A percentile compares a stretch with the other conserved stretches of the same genome.
phyloP scores from a whole-genome alignment of 2,329 filamentous ascomycete species.

The Pseudopithomyces maydicus region DNA sequence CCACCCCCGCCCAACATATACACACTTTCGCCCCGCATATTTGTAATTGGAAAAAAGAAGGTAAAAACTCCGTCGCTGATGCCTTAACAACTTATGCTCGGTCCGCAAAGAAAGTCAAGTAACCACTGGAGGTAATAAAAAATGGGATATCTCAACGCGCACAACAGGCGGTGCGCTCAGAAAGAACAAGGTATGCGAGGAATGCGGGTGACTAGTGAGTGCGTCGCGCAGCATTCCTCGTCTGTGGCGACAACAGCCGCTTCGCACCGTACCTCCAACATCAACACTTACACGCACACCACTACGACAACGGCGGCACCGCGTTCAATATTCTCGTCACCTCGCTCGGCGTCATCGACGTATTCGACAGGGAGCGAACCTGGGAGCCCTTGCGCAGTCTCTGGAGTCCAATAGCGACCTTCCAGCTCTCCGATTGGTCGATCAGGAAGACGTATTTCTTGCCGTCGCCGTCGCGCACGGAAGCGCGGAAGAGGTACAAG shows the following conservation, averaged over 20 bases:
- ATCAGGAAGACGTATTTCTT: slow-evolving; percentile 67
- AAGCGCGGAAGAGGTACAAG: slow-evolving; percentile 61
- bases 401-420: slow-evolving; percentile 64
- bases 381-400: slow-evolving; percentile 61
- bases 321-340: slow-evolving; percentile 45
- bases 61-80: slow-evolving; percentile 33
- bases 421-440: slow-evolving; percentile 65
- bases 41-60: slow-evolving; percentile 3
- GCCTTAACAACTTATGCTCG: slow-evolving; percentile 10
- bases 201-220: not conserved
- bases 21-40: not conserved
- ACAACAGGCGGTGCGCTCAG: not conserved
- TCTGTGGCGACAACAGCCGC: not conserved
- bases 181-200: not conserved
- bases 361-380: slow-evolving; percentile 59
- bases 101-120: not conserved
- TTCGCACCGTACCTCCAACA: not conserved
- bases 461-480: slow-evolving; percentile 63
- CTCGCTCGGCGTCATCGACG: slow-evolving; percentile 56
- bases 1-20: slow-evolving; percentile 3
- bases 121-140: slow-evolving; percentile 1
- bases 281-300: not conserved
- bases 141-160: slow-evolving; percentile 14
- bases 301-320: slow-evolving; percentile 27
- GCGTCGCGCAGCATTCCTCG: not conserved